These are phyloP conservation scores for Marasmius oreades DNA, from an alignment of 1,284 basidiomycete species.

Conservation along the genomic window DNA sequence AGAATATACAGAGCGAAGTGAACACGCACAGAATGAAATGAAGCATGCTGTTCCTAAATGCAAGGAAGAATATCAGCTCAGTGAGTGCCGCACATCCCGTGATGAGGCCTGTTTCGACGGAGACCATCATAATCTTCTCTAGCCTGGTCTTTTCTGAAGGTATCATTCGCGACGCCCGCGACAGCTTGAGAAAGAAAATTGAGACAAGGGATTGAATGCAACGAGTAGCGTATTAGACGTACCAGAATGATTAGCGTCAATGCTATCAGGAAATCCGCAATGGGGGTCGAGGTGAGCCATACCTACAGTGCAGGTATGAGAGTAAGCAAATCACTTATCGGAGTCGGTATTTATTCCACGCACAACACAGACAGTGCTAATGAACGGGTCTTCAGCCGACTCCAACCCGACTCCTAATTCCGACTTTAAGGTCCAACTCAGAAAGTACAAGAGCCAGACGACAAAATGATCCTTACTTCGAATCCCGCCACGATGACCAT, in stretches of 20 bases:
- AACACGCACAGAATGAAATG: constrained; percentile 12
- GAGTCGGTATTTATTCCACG: not conserved
- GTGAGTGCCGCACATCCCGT: constrained; percentile 13
- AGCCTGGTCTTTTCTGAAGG: not conserved
- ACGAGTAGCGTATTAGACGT: not conserved
- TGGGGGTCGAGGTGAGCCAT: not conserved
- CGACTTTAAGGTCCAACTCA: not conserved
- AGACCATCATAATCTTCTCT: constrained; percentile 9
- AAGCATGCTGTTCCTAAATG: constrained; percentile 10
- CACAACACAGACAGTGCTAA: not conserved
- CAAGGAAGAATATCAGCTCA: constrained; percentile 12
- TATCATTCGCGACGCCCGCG: constrained; percentile 1
- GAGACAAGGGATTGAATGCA: not conserved
- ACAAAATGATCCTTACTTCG: not conserved
- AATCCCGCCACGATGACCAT: not conserved
- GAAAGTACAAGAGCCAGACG: not conserved
- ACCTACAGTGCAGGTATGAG: not conserved
- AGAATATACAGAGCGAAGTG: not conserved
- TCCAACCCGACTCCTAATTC: not conserved
- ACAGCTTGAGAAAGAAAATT: not conserved
- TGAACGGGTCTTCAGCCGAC: not conserved
- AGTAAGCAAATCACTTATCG: not conserved
- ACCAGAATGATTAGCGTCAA: not conserved
- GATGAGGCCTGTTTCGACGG: constrained; percentile 14
- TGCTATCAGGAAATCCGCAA: not conserved